Evolutionary conservation across 2,329 filamentous ascomycete species (phyloP), one percentile per base, ranked within the genome.

Genomic region (Verticillium klebahnii): DNA sequence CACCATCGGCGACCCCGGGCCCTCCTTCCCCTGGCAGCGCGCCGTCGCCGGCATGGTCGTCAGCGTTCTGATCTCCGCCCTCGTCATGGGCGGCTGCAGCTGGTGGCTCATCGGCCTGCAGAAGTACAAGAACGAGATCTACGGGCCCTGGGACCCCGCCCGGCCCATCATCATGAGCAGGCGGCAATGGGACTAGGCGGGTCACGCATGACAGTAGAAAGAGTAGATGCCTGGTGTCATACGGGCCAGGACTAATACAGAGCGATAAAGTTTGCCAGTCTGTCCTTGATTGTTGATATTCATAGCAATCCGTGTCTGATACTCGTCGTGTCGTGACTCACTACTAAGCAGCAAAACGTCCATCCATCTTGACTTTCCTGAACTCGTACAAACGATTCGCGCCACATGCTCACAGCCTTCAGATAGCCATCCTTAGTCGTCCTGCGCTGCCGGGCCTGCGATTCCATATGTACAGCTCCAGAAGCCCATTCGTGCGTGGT

Each of bases 111-210:
- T 99, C 71, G 91, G 93, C 9, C 76, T 99, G 74, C 95, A 99
- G 77, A 94, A 96, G 78, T 99, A 98, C 77, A 99, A 99, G 81
- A 98, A 98, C 74, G 95, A 98, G 77, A 97, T 99, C 67, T 92
- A 93, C 71, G 95, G 95, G 54, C 95, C 95, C 1, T 99, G 95
- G 95, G 95, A 99, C 78, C 93, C 94, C 23, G 95, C 95, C 7
- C 84, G 93, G 72, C 95, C 95, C 11, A 86, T 95, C 61, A 93
- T 95, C 65, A 87, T 92, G 71, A 88, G 89, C 69, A 80, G 87
- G 62, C 80, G 82, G 65, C 77, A 82, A 60, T 86, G 83, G 83
- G 77, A 81, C 58, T 56, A 52, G 19, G 34, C 34, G 5, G n/a
- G 25, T 25, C 45, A 40, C 23, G 8, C 5, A 36, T 11, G 2